Base-by-base conservation (phyloP, 345 rosid species). In the Salix brachista region DNA sequence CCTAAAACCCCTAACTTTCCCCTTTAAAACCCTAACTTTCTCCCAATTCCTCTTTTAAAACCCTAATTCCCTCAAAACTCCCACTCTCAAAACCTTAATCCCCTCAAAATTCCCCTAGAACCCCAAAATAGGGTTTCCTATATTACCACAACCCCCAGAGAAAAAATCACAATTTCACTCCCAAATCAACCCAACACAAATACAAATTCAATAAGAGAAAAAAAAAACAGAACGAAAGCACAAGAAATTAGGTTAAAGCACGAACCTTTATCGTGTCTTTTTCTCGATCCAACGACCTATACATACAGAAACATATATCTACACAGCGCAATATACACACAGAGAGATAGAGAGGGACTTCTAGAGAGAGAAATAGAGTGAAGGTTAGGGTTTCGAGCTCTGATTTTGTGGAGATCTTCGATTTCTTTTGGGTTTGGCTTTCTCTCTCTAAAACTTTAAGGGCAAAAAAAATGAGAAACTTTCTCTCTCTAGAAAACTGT, bases 1-100 rank as follows among this genome's bases (percentile, higher is more conserved):
- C 78, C 81, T 66, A 69, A 50, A 71, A 82, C 83, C 90, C 85
- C 91, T 91, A 75, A 76, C 12, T 61, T n/a, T 36, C 73, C 69
- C 36, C 76, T 42, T 62, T 69, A 75, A 81, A 82, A 71, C 82
- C 80, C 79, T 71, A 82, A 71, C 48, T 62, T 44, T 79, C 75
- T 32, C 50, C n/a, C 78, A 10, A 36, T 37, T 12, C 11, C 37
- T 17, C 25, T 37, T 67, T 44, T 14, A 42, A 41, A 69, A 23
- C 71, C 71, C 71, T 42, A 69, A 39, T 69, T 42, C 25, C 23
- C 64, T 10, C 16, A 58, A 58, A 56, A 58, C 4, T 37, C 39
- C 21, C 37, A 2, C 25, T 37, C 42, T 44, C 17, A 25, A 41
- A 69, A 69, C 71, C 71, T 54, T 56, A 54, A 21, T n/a, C 26